Evolutionary conservation across 1,284 basidiomycete species (phyloP), one percentile per base, ranked within the genome.

Genomic region (Cutaneotrichosporon mucoides): DNA sequence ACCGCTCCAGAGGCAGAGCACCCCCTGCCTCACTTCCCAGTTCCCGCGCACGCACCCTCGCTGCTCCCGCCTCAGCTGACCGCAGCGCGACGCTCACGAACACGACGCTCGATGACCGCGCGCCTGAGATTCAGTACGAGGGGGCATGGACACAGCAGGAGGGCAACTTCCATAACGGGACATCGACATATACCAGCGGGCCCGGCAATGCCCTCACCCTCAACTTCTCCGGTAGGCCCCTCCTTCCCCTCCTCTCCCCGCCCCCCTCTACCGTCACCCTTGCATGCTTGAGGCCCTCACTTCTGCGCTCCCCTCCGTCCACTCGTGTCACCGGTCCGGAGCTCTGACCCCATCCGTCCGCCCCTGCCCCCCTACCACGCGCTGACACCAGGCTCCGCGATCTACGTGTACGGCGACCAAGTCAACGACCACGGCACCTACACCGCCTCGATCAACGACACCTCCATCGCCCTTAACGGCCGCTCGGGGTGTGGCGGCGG

Each of bases 351-450:
- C n/a, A n/a, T n/a, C n/a, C n/a, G n/a, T n/a, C n/a, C n/a, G n/a
- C n/a, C n/a, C n/a, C n/a, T n/a, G n/a, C n/a, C n/a, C n/a, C n/a
- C n/a, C n/a, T n/a, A n/a, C n/a, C n/a, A n/a, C n/a, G n/a, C 6
- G 16, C 57, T 55, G n/a, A 58, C 52, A 0, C 35, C 57, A 73
- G 75, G 73, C 12, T 77, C 78, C 3, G 77, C 76, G 1, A 56
- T 80, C 2, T 79, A 72, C 66, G 57, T 80, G 47, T 79, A 73
- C 63, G 79, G 79, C 16, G 79, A 80, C 59, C 73, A 78, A 59
- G 77, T 78, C 46, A 76, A 79, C 61, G 79, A 80, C 59, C 77
- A 80, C 65, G 78, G 78, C 35, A 53, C 53, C 43, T 80, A 72
- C 64, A 63, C 72, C 2, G 66, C 77, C 41, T 73, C 67, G 55